Evolutionary conservation across 768 basidiomycete species (phyloP).

Genomic region (Guyanaporus albipodus): DNA sequence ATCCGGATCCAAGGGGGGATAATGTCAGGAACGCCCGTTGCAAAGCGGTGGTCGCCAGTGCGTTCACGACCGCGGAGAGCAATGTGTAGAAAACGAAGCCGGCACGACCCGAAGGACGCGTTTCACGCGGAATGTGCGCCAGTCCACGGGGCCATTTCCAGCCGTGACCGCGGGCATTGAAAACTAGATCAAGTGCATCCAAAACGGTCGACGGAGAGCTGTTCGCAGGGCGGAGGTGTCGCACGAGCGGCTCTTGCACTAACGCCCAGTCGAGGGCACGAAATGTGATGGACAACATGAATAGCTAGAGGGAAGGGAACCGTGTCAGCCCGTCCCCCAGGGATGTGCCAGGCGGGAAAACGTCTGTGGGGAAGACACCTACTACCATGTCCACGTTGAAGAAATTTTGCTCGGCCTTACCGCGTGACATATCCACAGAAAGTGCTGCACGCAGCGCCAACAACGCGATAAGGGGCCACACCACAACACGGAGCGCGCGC

Average conservation of each 20-base stretch:
- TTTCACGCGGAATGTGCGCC: background rate
- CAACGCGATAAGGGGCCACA: background rate
- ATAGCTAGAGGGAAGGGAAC: background rate
- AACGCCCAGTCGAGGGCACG: background rate
- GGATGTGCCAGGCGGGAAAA: background rate
- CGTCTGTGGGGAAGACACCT: background rate
- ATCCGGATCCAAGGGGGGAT: background rate
- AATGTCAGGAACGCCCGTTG: background rate
- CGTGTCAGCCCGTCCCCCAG: background rate
- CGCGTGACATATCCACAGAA: conserved; percentile 1
- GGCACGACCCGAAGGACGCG: background rate
- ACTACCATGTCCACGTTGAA: background rate
- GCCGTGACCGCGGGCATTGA: background rate
- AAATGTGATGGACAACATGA: background rate
- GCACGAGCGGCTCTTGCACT: background rate
- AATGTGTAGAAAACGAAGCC: background rate
- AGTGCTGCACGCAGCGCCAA: conserved; percentile 1
- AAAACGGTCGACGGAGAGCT: background rate
- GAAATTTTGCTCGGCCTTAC: background rate
- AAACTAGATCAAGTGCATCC: background rate
- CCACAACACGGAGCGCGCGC: background rate
- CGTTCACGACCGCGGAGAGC: background rate
- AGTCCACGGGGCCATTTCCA: conserved; percentile 1
- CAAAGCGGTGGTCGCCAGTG: background rate
- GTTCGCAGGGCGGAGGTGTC: background rate